These are phyloP conservation scores for Aphanocladium album DNA, from an alignment of 2,329 filamentous ascomycete species.

Conservation along the genomic window DNA sequence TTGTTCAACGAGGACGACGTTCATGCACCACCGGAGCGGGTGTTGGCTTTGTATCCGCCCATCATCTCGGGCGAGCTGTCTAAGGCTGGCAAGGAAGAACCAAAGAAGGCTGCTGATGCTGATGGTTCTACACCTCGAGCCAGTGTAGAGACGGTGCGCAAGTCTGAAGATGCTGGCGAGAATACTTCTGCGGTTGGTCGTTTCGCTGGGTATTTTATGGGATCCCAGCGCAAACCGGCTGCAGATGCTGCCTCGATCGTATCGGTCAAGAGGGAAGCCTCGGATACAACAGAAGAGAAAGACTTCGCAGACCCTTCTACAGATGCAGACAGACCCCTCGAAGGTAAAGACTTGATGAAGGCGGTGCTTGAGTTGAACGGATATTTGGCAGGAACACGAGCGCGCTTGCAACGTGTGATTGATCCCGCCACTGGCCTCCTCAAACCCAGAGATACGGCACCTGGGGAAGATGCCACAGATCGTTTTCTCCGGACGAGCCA, in stretches of 20 bases:
- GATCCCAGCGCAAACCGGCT: conserved; percentile 38
- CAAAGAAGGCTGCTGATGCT: conserved; percentile 28
- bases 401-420: conserved; percentile 56
- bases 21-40: conserved; percentile 80
- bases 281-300: conserved; percentile 41
- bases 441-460: conserved; percentile 44
- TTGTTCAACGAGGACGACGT: conserved; percentile 81
- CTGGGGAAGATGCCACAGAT: conserved; percentile 48
- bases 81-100: conserved; percentile 40
- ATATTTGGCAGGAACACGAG: conserved; percentile 82
- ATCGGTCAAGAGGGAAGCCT: conserved; percentile 45
- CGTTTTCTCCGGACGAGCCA: conserved; percentile 46
- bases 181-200: conserved; percentile 33
- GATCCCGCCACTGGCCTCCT: conserved; percentile 59
- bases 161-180: conserved; percentile 24
- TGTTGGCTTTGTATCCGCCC: conserved; percentile 78
- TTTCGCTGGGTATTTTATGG: conserved; percentile 52
- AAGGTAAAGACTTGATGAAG: conserved; percentile 77
- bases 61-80: conserved; percentile 80
- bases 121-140: conserved; percentile 20
- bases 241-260: conserved; percentile 56
- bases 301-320: conserved; percentile 47
- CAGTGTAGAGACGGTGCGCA: conserved; percentile 2
- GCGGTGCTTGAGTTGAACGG: conserved; percentile 80
- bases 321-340: conserved; percentile 49